Conservation (phyloP, 306 rosid species). For the Lathyrus tuberosus region DNA sequence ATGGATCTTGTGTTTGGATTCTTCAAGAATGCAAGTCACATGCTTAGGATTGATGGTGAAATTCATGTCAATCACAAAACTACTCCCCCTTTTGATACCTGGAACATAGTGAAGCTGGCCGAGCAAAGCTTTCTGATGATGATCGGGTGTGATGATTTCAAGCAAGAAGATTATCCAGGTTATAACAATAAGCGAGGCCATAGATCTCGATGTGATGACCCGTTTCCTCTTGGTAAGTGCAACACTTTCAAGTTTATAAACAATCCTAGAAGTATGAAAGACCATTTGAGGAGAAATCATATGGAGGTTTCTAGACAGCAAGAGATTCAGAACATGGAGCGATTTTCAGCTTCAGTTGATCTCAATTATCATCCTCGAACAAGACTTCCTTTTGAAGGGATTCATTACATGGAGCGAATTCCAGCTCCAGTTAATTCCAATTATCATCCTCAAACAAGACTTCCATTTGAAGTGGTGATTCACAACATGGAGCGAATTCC, state of each 20-base stretch:
- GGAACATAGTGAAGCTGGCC: conserved; percentile 53
- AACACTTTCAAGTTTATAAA: conserved; percentile 55
- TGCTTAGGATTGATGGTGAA: conserved; percentile 60
- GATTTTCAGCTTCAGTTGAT: background rate
- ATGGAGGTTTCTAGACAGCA: background rate
- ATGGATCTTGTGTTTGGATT: conserved; percentile 52
- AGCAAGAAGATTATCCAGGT: conserved; percentile 53
- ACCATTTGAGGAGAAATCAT: background rate
- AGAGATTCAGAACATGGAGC: no score
- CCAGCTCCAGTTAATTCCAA: conserved; percentile 21
- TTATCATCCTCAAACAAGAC: background rate
- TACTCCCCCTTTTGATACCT: conserved; percentile 40
- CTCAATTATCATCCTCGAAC: conserved; percentile 16
- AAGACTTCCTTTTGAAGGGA: background rate
- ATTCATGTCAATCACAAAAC: conserved; percentile 67
- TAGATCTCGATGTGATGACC: conserved; percentile 47
- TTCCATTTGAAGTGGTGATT: background rate
- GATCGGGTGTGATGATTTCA: conserved; percentile 46
- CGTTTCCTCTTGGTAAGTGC: conserved; percentile 61
- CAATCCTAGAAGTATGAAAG: conserved; percentile 3
- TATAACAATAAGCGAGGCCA: conserved; percentile 64
- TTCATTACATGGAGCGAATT: background rate
- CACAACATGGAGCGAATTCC: background rate
- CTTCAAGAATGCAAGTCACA: conserved; percentile 49
- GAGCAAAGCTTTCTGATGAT: conserved; percentile 29